These are phyloP conservation scores for Phalaenopsis equestris DNA, from an alignment of 106 monocot genomes.

Conservation along the genomic window DNA sequence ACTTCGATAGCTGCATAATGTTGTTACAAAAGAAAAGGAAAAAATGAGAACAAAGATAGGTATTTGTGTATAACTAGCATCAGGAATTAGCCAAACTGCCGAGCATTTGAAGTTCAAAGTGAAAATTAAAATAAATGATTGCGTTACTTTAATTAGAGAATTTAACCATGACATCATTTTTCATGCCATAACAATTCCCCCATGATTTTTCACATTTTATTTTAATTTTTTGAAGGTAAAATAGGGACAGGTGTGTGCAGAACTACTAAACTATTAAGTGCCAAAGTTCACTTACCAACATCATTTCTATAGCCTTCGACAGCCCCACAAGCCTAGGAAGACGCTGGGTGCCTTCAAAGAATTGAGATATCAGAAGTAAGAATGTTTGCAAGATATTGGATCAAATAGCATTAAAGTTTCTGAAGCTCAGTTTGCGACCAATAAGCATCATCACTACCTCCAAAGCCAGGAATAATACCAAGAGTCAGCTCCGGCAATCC, in stretches of 20 bases:
- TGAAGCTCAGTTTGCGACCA: background rate
- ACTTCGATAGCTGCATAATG: slow-evolving; percentile 1
- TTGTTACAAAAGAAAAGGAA: background rate
- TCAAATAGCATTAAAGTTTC: background rate
- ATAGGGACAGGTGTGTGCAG: background rate
- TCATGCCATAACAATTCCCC: background rate
- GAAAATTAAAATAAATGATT: background rate
- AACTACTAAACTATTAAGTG: background rate
- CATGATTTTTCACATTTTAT: background rate
- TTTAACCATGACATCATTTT: background rate
- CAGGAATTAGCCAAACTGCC: background rate
- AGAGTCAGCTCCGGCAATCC: slow-evolving; percentile 84
- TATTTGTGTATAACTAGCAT: background rate
- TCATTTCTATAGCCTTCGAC: slow-evolving; percentile 73
- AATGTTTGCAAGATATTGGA: background rate
- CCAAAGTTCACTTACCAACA: slow-evolving; percentile 51
- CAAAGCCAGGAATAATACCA: slow-evolving; percentile 88
- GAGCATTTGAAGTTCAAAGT: background rate
- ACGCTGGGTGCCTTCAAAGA: slow-evolving; percentile 69
- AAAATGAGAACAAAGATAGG: background rate
- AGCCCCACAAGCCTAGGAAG: slow-evolving; percentile 84
- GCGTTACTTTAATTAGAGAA: background rate
- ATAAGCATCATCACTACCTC: slow-evolving; percentile 37
- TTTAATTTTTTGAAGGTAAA: background rate
- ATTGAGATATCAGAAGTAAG: background rate